Evolutionary conservation across 169 alveolate genomes (phyloP), one percentile per base, ranked within the genome.

Genomic region (Eimeria praecox): DNA sequence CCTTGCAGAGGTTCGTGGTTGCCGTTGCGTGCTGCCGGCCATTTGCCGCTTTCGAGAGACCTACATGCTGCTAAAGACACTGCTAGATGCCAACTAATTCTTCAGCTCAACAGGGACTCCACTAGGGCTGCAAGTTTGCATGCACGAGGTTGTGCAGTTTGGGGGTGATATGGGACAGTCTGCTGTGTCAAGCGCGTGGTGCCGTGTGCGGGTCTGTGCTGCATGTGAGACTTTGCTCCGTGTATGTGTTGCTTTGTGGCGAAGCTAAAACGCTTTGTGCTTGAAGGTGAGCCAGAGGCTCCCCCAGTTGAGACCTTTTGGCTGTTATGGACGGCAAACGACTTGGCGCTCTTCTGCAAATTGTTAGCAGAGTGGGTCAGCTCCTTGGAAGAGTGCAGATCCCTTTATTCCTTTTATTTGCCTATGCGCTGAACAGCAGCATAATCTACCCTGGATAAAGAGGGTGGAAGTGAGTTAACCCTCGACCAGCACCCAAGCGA

Each of bases 321-420:
- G 92, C 46, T 22, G 73, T 33, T 83, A 38, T 83, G 92, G 92
- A 83, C 92, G n/a, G 92, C 92, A 3, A 83, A 83, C 52, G 92
- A 83, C 77, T 22, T 83, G 54, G 92, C 92, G 38, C 92, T 83
- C 59, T 42, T 83, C 77, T 83, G 75, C 92, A 83, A 83, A 54
- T 8, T 56, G 42, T 46, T 83, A 16, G 75, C 64, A 30, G 75
- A 56, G 92, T 83, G 14, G 3, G 92, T 69, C 16, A 83, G 42
- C 46, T 56, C 54, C 40, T 75, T 71, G 18, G 14, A 24, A 14
- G 33, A 30, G 14, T 56, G 56, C 56, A 56, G 4, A 56, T 12
- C 66, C 66, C 66, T 2, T 56, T 56, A 2, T 56, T 16, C 66
- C 66, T 56, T 56, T 56, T 18, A 2, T 8, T 18, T 56, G 12